These are phyloP conservation scores for Penicillium psychrosexuale DNA, from an alignment of 2,329 filamentous ascomycete species.

Conservation along the genomic window DNA sequence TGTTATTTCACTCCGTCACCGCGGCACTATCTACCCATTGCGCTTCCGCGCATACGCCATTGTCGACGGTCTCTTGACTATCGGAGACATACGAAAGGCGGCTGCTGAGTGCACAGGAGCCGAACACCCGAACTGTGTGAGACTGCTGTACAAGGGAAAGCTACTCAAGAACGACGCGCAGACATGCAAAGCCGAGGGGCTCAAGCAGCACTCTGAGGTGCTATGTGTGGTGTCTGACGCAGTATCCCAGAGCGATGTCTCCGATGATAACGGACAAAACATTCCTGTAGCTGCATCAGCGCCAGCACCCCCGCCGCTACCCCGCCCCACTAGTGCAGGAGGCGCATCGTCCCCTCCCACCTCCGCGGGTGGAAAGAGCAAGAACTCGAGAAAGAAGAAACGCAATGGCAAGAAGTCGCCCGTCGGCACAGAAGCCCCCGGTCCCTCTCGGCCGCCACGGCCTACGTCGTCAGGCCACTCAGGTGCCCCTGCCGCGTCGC, in stretches of 20 bases:
- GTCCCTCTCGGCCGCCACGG: conserved; percentile 19
- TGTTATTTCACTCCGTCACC: conserved; percentile 44
- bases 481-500: conserved; percentile 29
- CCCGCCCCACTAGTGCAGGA: conserved; percentile 20
- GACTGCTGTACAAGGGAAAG: conserved; percentile 48
- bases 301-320: not conserved
- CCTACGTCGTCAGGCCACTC: conserved; percentile 15
- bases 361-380: conserved; percentile 14
- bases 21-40: conserved; percentile 41
- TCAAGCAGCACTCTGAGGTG: conserved; percentile 50
- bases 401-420: conserved; percentile 23
- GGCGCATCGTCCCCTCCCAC: conserved; percentile 17
- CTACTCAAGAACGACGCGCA: conserved; percentile 42
- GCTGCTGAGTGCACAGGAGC: conserved; percentile 40
- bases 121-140: conserved; percentile 37
- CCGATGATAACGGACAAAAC: conserved; percentile 23
- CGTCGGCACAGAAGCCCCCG: conserved; percentile 4
- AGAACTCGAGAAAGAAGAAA: conserved; percentile 26
- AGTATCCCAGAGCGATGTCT: conserved; percentile 33
- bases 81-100: conserved; percentile 41
- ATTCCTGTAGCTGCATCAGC: conserved; percentile 3
- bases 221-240: conserved; percentile 46
- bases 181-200: conserved; percentile 42
- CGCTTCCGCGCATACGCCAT: conserved; percentile 49
- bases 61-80: conserved; percentile 43